These are phyloP conservation scores for Brachypodium distachyon DNA, from an alignment of 202 grass and related monocot species.

Conservation along the genomic window DNA sequence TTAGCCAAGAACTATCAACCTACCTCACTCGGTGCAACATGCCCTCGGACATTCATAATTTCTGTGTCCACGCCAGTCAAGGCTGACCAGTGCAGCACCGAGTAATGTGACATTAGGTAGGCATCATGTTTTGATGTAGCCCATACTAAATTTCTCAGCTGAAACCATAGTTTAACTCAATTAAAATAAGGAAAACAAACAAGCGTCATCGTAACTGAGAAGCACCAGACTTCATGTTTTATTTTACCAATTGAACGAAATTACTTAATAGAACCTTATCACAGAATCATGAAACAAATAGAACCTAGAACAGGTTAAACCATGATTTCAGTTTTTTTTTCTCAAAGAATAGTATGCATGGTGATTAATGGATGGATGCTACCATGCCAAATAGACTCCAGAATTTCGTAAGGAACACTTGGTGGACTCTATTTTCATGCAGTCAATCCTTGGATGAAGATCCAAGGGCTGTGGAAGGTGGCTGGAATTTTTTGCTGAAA, in stretches of 20 bases:
- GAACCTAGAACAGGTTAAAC: not conserved
- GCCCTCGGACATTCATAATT: slow-evolving; percentile 82
- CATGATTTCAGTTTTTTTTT: not conserved
- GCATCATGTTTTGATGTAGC: slow-evolving; percentile 93
- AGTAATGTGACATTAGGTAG: slow-evolving; percentile 72
- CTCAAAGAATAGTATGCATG: not conserved
- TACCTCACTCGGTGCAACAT: slow-evolving; percentile 81
- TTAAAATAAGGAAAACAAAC: not conserved
- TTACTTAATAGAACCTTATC: not conserved
- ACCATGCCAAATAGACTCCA: not conserved
- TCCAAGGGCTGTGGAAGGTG: no score
- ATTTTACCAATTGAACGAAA: not conserved
- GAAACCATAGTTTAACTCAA: slow-evolving; percentile 22
- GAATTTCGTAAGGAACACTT: not conserved
- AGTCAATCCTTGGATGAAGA: no score
- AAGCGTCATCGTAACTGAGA: not conserved
- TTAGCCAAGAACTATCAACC: not conserved
- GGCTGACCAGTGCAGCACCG: slow-evolving; percentile 85
- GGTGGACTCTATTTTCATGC: not conserved
- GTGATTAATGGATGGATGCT: not conserved
- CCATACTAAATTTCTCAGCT: slow-evolving; percentile 98
- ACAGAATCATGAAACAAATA: not conserved
- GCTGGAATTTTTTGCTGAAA: no score
- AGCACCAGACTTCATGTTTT: not conserved
- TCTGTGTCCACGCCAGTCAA: slow-evolving; percentile 51